Percentiles rank a stretch among this genome's conserved stretches.
These are phyloP conservation scores for Tylopilus balloui DNA, from an alignment of 768 basidiomycete genomes.

Conservation along the genomic window DNA sequence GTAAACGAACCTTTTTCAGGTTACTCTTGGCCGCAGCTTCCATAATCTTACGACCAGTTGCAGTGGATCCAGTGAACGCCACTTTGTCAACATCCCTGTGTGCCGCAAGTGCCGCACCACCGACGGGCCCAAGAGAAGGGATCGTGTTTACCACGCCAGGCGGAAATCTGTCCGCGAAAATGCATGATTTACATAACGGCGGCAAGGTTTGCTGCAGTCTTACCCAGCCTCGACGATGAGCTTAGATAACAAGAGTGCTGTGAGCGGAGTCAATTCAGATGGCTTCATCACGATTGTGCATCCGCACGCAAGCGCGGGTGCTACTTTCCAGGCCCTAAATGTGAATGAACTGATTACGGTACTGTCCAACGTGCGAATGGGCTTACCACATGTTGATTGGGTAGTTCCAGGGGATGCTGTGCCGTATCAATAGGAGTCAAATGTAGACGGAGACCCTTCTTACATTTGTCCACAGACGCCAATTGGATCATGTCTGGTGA, in stretches of 20 bases:
- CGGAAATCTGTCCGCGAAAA: conserved; percentile 59
- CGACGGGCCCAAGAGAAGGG: conserved; percentile 74
- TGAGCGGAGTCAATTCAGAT: conserved; percentile 80
- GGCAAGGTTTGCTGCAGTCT: conserved; percentile 14
- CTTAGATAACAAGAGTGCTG: conserved; percentile 78
- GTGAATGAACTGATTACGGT: conserved; percentile 1
- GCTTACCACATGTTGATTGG: conserved; percentile 81
- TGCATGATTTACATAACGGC: conserved; percentile 14
- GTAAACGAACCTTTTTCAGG: conserved; percentile 71
- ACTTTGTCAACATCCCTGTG: conserved; percentile 91
- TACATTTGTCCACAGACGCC: conserved; percentile 95
- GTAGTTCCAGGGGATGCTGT: conserved; percentile 90
- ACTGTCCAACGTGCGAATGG: not conserved
- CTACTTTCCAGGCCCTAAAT: conserved; percentile 85
- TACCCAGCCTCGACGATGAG: conserved; percentile 83
- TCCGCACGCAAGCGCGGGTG: conserved; percentile 85
- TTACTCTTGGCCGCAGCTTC: conserved; percentile 91
- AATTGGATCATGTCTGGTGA: conserved; percentile 85
- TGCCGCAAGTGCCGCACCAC: conserved; percentile 78
- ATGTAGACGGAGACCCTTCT: conserved; percentile 16
- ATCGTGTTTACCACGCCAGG: conserved; percentile 89
- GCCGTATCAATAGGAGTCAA: conserved; percentile 4
- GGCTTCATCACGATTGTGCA: conserved; percentile 97
- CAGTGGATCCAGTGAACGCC: conserved; percentile 91
- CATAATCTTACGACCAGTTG: conserved; percentile 87